Percentiles rank a stretch among this genome's conserved stretches.
Conservation (phyloP, 2,329 filamentous ascomycete genomes). For the Neospermospora avenae region DNA sequence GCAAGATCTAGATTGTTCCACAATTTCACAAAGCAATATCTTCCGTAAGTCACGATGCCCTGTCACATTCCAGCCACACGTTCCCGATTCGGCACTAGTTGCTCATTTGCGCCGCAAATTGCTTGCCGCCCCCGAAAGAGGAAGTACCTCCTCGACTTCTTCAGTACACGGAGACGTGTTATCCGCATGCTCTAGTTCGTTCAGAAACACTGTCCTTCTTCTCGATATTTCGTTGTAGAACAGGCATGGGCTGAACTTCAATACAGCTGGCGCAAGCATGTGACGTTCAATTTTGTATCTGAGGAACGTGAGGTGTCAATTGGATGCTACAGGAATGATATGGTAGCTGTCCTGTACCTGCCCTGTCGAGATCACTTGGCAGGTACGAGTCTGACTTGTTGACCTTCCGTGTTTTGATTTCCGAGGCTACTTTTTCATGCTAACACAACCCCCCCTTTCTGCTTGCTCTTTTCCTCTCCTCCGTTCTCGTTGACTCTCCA, state of each 20-base stretch:
- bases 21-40: too few relatives aligned
- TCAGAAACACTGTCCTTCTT: background rate
- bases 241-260: too few relatives aligned
- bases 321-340: background rate
- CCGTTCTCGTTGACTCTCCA: background rate
- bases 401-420: background rate
- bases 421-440: background rate
- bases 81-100: background rate
- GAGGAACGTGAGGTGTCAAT: constrained; percentile 1
- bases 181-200: background rate
- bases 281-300: background rate
- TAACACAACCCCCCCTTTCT: background rate
- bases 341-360: background rate
- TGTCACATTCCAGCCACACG: background rate
- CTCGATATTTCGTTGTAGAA: too few relatives aligned
- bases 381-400: background rate
- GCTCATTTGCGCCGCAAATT: background rate
- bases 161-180: background rate
- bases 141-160: background rate
- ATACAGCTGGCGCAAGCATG: too few relatives aligned
- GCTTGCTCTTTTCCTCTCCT: background rate
- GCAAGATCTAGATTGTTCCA: too few relatives aligned
- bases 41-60: too few relatives aligned
- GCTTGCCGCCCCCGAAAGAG: background rate
- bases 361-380: background rate